Conservation (phyloP, 2,329 filamentous ascomycete genomes). For the Nakataea oryzae region DNA sequence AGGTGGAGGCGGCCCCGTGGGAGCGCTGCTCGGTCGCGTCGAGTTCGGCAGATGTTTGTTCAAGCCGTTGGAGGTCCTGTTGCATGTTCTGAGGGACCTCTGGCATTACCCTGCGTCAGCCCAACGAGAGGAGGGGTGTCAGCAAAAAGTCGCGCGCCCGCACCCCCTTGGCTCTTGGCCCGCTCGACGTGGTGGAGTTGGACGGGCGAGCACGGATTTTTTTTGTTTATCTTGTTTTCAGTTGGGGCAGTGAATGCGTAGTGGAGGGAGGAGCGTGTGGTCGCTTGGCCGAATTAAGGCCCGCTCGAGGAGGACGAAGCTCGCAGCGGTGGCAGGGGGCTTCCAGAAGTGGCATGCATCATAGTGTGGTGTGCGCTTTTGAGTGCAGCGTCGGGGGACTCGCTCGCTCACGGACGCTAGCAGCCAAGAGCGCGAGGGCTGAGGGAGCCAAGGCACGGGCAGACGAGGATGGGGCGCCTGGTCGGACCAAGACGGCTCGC, state of each 20-base stretch:
- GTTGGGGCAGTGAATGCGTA: too few relatives aligned
- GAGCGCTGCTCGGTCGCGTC: conserved; percentile 19
- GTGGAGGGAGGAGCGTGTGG: too few relatives aligned
- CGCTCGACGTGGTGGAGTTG: neutral
- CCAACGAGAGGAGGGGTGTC: conserved; percentile 21
- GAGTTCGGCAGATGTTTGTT: conserved; percentile 60
- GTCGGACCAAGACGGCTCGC: neutral
- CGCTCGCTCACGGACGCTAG: neutral
- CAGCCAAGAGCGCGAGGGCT: neutral
- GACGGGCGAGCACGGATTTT: neutral
- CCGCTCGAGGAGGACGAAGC: neutral
- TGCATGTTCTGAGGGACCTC: conserved; percentile 97
- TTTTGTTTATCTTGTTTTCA: conserved; percentile 1
- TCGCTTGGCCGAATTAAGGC: conserved; percentile 1
- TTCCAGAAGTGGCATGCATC: neutral
- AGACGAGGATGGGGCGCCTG: too few relatives aligned
- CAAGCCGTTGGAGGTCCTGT: conserved; percentile 83
- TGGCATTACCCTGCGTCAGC: conserved; percentile 65
- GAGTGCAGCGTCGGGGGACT: neutral
- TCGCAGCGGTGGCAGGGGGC: neutral
- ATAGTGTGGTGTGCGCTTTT: too few relatives aligned
- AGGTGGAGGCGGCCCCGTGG: conserved; percentile 10
- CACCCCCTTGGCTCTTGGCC: neutral
- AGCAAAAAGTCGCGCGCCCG: neutral
- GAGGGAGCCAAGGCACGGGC: too few relatives aligned